Evolutionary conservation across 345 rosid genomes (phyloP).

Genomic region (Punica granatum): DNA sequence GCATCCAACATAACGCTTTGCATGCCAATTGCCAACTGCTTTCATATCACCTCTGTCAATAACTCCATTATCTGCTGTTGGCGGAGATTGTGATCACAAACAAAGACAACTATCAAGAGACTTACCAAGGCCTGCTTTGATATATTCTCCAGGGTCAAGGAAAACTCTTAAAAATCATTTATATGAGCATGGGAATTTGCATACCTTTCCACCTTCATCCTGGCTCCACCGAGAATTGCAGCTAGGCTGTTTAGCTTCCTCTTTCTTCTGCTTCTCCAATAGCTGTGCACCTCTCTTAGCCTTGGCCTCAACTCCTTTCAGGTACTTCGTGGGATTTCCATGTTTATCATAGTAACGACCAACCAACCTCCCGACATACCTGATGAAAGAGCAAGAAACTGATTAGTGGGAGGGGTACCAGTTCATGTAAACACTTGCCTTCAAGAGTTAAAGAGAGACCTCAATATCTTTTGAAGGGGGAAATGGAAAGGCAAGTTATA

Average conservation of each 20-base stretch:
- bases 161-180: no score
- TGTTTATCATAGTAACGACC: constrained; percentile 74
- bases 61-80: no score
- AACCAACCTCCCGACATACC: constrained; percentile 79
- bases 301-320: constrained; percentile 93
- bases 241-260: constrained; percentile 81
- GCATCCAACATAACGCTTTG: no score
- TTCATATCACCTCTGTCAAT: no score
- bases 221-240: constrained; percentile 98
- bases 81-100: no score
- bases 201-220: constrained; percentile 85
- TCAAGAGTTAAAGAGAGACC: background rate
- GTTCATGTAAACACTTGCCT: background rate
- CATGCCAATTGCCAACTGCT: no score
- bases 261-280: constrained; percentile 75
- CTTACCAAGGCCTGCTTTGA: no score
- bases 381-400: constrained; percentile 13
- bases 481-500: no score
- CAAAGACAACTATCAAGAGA: no score
- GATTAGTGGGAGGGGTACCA: background rate
- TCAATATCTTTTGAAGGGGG: no score
- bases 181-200: no score
- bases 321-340: constrained; percentile 76
- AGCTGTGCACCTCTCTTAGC: constrained; percentile 92
- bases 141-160: no score